These are phyloP conservation scores for Sporothrix luriei DNA, from an alignment of 2,329 filamentous ascomycete species.

Conservation along the genomic window DNA sequence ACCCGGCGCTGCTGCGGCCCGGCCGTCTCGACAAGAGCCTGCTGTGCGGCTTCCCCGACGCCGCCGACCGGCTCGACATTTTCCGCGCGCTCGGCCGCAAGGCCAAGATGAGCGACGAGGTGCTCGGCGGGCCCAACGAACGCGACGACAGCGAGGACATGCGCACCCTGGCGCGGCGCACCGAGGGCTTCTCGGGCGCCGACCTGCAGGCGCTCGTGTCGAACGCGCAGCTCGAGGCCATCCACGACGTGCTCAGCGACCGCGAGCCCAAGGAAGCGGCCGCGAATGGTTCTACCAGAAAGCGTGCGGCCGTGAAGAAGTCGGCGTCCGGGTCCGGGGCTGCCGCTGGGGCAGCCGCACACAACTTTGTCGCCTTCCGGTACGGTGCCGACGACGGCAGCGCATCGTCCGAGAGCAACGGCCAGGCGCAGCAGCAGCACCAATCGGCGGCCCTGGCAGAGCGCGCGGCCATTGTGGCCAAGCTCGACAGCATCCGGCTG, in stretches of 20 bases:
- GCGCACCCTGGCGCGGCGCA: slow-evolving; percentile 73
- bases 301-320: slow-evolving; percentile 16
- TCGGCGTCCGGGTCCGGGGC: slow-evolving; percentile 2
- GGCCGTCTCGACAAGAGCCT: slow-evolving; percentile 92
- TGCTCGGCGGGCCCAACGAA: slow-evolving; percentile 57
- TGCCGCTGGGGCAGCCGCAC: slow-evolving; percentile 39
- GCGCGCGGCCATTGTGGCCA: slow-evolving; percentile 75
- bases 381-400: slow-evolving; percentile 62
- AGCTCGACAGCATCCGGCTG: slow-evolving; percentile 76
- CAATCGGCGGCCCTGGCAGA: slow-evolving; percentile 66
- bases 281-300: slow-evolving; percentile 37
- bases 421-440: slow-evolving; percentile 49
- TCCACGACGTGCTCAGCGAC: slow-evolving; percentile 84
- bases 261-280: slow-evolving; percentile 45
- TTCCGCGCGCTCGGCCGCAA: slow-evolving; percentile 81
- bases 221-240: slow-evolving; percentile 94
- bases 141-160: slow-evolving; percentile 46
- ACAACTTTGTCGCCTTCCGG: slow-evolving; percentile 78
- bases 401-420: slow-evolving; percentile 46
- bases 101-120: slow-evolving; percentile 69
- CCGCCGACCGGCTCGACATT: slow-evolving; percentile 85
- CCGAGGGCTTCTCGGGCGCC: slow-evolving; percentile 89
- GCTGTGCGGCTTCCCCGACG: slow-evolving; percentile 82
- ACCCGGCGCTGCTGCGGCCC: slow-evolving; percentile 87
- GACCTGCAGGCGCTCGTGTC: slow-evolving; percentile 94